These are phyloP conservation scores for Maudiozyma humilis DNA, from an alignment of 1,139 yeast genomes.

Conservation along the genomic window DNA sequence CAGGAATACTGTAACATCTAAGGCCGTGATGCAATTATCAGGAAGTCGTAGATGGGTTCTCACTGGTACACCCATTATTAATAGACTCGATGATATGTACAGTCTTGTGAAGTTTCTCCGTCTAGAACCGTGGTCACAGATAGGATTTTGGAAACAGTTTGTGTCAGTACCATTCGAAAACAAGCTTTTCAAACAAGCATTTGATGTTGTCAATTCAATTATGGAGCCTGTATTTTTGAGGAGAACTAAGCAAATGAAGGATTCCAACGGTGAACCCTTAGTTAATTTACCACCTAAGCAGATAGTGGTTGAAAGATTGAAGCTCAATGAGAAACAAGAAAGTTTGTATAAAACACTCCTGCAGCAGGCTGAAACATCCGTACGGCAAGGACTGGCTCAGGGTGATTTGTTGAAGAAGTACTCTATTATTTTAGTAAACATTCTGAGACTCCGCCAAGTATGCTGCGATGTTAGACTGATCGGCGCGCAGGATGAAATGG, in stretches of 20 bases:
- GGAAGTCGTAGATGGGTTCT: conserved; percentile 74
- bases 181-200: conserved; percentile 58
- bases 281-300: conserved; percentile 75
- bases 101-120: conserved; percentile 67
- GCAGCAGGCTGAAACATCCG: conserved; percentile 58
- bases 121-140: conserved; percentile 84
- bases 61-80: conserved; percentile 93
- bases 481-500: conserved; percentile 32
- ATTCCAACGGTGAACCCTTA: conserved; percentile 60
- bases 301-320: conserved; percentile 57
- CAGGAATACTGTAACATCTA: conserved; percentile 70
- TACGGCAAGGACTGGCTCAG: conserved; percentile 48
- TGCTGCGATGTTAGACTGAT: conserved; percentile 78
- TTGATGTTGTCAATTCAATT: conserved; percentile 76
- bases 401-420: conserved; percentile 72
- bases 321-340: conserved; percentile 59
- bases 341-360: conserved; percentile 63
- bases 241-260: conserved; percentile 81
- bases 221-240: conserved; percentile 76
- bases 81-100: conserved; percentile 77
- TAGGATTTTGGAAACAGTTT: conserved; percentile 82
- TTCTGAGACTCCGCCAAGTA: conserved; percentile 73
- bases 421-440: conserved; percentile 74
- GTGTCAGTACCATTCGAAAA: conserved; percentile 79
- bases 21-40: conserved; percentile 59